Base-by-base conservation (phyloP, 805 yeast genomes). In the Ogataea pilisensis region DNA sequence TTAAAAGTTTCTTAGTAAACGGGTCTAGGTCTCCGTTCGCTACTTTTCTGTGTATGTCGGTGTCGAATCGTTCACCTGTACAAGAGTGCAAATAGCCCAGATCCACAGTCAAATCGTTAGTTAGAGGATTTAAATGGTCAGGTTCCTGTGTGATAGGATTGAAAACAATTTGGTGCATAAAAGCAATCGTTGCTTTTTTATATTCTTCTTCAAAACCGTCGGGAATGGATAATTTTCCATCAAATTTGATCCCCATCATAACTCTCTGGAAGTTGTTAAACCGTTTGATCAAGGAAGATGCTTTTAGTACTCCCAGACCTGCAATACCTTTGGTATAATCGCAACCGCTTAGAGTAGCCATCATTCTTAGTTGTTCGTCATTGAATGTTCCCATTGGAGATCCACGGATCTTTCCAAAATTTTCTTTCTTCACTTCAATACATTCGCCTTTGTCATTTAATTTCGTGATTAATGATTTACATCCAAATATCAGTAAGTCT, bases 321-420 rank as follows among this genome's bases (percentile, higher is more conserved):
- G 83, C 75, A 6, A 93, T 69, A 0, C 99, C 99, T 40, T 78
- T 78, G 0, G 96, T 86, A 56, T 93, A 93, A 61, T 93, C 99
- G 64, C 99, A 93, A 0, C 99, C 99, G n/a, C 95, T 78, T 4
- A 93, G 58, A 50, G 90, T 82, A 2, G 96, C 98, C 63, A 87
- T 76, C 31, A 80, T 69, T 35, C 93, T 70, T 39, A 87, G 60
- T 51, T 87, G 86, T 8, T 73, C 75, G 21, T 66, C 73, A 17
- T 72, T 59, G 50, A 82, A 70, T 5, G 66, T 54, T 0, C 73
- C 68, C 31, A 89, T 61, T 7, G 77, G 73, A 14, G 54, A 46
- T 5, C 51, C 53, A 26, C 38, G 50, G 25, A 57, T 44, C 7
- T 58, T 44, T 22, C 45, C 46, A 48, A 90, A 81, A 38, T 78